A percentile compares a stretch with the other conserved stretches of the same genome.
phyloP scores from a whole-genome alignment of 78 protist species.

The Isochrysis galbana region DNA sequence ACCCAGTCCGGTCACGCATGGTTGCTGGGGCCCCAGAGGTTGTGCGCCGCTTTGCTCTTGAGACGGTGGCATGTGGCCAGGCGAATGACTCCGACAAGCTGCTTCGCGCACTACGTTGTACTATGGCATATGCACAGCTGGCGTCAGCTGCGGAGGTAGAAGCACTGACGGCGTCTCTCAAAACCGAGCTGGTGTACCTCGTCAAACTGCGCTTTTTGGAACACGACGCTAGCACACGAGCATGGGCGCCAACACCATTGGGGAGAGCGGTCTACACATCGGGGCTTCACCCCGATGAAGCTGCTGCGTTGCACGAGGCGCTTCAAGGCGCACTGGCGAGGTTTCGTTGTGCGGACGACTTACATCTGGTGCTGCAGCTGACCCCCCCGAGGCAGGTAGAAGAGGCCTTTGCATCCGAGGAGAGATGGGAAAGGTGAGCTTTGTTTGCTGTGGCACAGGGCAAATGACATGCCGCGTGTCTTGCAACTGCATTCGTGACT shows the following conservation, averaged over 20 bases:
- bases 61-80: not conserved
- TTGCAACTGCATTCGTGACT: not conserved
- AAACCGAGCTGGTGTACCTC: not conserved
- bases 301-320: not conserved
- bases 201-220: not conserved
- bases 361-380: not conserved
- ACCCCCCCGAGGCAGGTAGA: not conserved
- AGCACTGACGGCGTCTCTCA: not conserved
- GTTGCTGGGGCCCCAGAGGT: not conserved
- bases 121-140: not conserved
- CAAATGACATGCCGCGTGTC: no score
- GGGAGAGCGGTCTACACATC: not conserved
- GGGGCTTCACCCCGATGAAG: not conserved
- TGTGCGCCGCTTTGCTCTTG: not conserved
- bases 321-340: not conserved
- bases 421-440: not conserved
- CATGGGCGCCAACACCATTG: not conserved
- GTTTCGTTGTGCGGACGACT: not conserved
- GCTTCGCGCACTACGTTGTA: not conserved
- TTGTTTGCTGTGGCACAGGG: no score
- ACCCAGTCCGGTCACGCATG: not conserved
- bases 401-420: not conserved
- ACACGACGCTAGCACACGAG: not conserved
- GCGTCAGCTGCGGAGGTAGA: not conserved
- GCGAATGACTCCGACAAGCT: not conserved